Conservation (phyloP, 257 asterid genomes). For the Nicotiana tabacum region DNA sequence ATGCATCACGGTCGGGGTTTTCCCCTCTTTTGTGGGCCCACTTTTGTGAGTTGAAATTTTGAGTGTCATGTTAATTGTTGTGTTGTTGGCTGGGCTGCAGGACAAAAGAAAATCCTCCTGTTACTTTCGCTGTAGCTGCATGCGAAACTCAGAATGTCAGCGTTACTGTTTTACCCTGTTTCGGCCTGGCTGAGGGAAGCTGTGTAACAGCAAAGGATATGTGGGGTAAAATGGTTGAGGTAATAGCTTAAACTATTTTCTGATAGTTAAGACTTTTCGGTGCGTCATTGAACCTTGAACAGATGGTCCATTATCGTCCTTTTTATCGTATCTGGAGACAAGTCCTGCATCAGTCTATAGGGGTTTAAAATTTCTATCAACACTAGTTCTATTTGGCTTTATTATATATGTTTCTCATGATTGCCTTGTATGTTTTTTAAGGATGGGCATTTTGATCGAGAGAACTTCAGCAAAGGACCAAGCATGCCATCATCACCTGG, state of each 20-base stretch:
- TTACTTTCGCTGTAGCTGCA: conserved; percentile 91
- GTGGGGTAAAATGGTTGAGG: conserved; percentile 96
- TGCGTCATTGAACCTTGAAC: not conserved
- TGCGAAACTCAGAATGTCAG: conserved; percentile 95
- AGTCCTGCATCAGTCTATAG: not conserved
- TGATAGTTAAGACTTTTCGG: not conserved
- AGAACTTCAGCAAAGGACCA: conserved; percentile 65
- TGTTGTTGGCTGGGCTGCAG: conserved; percentile 40
- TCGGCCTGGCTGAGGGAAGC: conserved; percentile 85
- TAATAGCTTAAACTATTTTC: conserved; percentile 18
- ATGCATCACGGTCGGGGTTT: not conserved
- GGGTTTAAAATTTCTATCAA: not conserved
- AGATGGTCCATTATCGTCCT: not conserved
- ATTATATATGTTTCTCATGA: not conserved
- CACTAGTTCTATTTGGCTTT: not conserved
- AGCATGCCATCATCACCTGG: conserved; percentile 91
- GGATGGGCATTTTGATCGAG: conserved; percentile 93
- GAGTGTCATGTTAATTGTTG: not conserved
- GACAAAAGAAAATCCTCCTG: conserved; percentile 88
- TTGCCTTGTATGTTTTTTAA: conserved; percentile 22
- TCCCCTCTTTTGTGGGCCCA: not conserved
- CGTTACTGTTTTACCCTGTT: conserved; percentile 87
- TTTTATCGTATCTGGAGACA: not conserved
- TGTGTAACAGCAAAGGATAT: conserved; percentile 80
- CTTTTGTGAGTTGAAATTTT: not conserved